Evolutionary conservation across 2,329 filamentous ascomycete genomes (phyloP).

Genomic region (Chrysosporium keratinophilum): DNA sequence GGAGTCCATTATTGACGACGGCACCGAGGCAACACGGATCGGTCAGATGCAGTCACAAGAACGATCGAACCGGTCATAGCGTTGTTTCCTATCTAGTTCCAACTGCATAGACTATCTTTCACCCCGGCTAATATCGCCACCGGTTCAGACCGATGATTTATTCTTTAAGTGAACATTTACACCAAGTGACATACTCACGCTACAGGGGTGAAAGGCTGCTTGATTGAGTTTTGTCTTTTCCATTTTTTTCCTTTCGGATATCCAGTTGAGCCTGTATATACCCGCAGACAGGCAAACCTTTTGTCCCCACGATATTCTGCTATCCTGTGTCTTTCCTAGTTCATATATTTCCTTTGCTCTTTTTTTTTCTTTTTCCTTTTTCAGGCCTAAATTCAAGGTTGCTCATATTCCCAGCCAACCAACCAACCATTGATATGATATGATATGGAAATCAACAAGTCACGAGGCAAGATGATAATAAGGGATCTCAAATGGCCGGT

Average conservation of each 20-base stretch:
- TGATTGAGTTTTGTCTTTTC: background rate
- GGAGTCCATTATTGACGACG: slow-evolving; percentile 54
- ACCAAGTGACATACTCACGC: background rate
- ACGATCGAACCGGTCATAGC: background rate
- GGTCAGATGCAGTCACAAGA: slow-evolving; percentile 30
- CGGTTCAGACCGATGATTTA: background rate
- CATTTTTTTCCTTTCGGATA: background rate
- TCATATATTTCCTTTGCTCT: background rate
- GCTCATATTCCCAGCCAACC: background rate
- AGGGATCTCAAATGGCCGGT: no score
- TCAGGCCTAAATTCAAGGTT: background rate
- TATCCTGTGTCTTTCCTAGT: background rate
- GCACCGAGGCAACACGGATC: slow-evolving; percentile 54
- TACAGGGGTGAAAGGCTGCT: background rate
- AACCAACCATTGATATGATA: background rate
- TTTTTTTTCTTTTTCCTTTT: background rate
- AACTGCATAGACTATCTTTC: background rate
- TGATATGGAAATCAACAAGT: no score
- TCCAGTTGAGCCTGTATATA: background rate
- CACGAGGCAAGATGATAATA: no score
- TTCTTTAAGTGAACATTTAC: background rate
- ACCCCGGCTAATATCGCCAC: background rate
- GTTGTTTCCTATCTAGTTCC: background rate
- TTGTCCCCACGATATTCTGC: background rate
- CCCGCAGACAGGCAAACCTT: background rate